Percentiles rank a stretch among this genome's conserved stretches.
Conservation (phyloP, 192 early-diverging fungal genomes). For the Oehlia diaphana region DNA sequence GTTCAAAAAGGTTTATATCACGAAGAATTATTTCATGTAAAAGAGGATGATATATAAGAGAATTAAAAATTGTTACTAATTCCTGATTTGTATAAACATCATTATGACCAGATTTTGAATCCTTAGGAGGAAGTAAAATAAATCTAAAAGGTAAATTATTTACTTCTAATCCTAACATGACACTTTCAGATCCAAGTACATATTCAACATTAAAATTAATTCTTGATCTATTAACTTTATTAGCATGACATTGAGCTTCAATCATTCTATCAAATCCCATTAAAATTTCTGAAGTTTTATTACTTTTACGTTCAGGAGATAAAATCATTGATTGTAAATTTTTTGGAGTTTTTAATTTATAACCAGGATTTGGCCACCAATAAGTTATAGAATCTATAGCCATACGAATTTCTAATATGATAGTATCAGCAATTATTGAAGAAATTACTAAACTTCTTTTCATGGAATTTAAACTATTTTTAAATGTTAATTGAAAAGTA, state of each 20-base stretch:
- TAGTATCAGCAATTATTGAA: neutral
- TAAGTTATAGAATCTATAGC: constrained; percentile 18
- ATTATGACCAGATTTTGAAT: neutral
- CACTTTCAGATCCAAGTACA: neutral
- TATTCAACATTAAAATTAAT: constrained; percentile 12
- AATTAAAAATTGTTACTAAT: constrained; percentile 10
- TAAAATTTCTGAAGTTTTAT: neutral
- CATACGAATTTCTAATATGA: neutral
- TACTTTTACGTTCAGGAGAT: neutral
- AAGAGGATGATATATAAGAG: constrained; percentile 21
- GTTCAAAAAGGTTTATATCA: constrained; percentile 14
- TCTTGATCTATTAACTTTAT: neutral
- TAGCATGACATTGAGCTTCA: constrained; percentile 25
- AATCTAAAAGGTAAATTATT: constrained; percentile 9
- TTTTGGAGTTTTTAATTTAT: neutral
- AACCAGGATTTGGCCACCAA: constrained; percentile 13
- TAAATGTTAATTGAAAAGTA: constrained; percentile 24
- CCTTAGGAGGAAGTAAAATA: neutral
- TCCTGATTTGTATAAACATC: neutral
- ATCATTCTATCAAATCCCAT: constrained; percentile 20
- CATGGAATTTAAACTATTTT: neutral
- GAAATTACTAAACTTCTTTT: neutral
- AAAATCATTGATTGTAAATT: neutral
- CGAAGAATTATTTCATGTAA: constrained; percentile 13
- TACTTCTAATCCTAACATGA: neutral